Conservation (phyloP, 768 basidiomycete genomes). For the Lactarius trivialis region DNA sequence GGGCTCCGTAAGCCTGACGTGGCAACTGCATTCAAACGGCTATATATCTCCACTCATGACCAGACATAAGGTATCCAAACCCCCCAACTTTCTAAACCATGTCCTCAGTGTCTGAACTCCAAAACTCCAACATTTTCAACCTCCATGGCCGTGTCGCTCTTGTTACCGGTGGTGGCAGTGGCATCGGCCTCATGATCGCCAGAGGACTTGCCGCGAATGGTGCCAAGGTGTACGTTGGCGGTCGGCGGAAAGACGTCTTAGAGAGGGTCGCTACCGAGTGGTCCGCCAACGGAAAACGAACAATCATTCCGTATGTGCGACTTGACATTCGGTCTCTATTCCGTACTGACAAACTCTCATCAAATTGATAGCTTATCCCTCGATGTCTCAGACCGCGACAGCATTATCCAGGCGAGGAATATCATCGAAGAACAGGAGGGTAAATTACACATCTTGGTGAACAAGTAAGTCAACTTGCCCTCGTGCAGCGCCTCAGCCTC, state of each 20-base stretch:
- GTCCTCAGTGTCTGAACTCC: constrained; percentile 9
- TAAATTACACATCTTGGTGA: constrained; percentile 70
- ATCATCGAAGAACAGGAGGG: constrained; percentile 54
- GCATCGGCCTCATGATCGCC: constrained; percentile 59
- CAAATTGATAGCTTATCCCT: constrained; percentile 44
- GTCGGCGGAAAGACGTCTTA: constrained; percentile 59
- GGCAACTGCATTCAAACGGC: too few species aligned
- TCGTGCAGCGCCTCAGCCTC: not conserved
- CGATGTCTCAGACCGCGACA: constrained; percentile 66
- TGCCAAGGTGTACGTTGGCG: constrained; percentile 76
- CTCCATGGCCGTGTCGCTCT: constrained; percentile 24
- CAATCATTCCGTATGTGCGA: constrained; percentile 50
- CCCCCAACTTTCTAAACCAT: not conserved
- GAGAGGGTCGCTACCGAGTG: constrained; percentile 44
- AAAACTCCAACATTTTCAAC: constrained; percentile 12
- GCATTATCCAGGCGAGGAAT: constrained; percentile 52
- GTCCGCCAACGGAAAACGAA: constrained; percentile 38
- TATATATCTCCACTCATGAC: not conserved
- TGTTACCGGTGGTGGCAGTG: constrained; percentile 25
- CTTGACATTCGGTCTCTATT: not conserved
- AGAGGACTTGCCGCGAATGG: constrained; percentile 69
- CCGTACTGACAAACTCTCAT: not conserved
- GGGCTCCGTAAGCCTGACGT: too few species aligned
- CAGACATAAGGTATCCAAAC: not conserved
- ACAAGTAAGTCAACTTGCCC: constrained; percentile 52